phyloP scores from a whole-genome alignment of 1,284 basidiomycete genomes.

The Dichomitus squalens region DNA sequence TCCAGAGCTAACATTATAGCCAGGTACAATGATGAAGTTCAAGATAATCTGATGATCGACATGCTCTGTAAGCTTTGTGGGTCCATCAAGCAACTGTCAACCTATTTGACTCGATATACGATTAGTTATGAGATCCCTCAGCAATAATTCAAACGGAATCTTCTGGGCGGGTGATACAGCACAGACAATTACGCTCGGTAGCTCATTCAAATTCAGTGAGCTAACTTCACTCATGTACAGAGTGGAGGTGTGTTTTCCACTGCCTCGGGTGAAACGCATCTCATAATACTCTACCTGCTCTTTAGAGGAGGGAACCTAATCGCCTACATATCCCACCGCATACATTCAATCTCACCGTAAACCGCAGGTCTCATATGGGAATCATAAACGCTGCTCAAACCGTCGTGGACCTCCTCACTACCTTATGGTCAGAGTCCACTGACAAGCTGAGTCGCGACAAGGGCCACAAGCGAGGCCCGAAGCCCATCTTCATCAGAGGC shows the following conservation, averaged over 20 bases:
- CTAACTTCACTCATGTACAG: constrained; percentile 66
- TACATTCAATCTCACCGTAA: constrained; percentile 61
- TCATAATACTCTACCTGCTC: background rate
- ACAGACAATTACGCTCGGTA: constrained; percentile 75
- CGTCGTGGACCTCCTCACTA: constrained; percentile 59
- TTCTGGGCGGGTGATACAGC: constrained; percentile 84
- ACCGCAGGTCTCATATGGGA: constrained; percentile 74
- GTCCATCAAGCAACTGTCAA: no score
- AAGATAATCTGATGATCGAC: constrained; percentile 74
- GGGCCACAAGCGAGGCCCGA: constrained; percentile 57
- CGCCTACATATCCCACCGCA: constrained; percentile 33
- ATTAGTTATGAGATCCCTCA: constrained; percentile 57
- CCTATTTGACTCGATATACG: background rate
- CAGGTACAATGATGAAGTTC: constrained; percentile 75
- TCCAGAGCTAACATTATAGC: no score
- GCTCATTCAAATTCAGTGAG: constrained; percentile 72
- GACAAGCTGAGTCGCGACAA: constrained; percentile 60
- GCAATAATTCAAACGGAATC: constrained; percentile 65
- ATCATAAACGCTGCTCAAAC: constrained; percentile 65
- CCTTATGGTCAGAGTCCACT: constrained; percentile 68
- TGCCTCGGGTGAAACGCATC: background rate
- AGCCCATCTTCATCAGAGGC: constrained; percentile 57
- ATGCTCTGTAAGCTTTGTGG: constrained; percentile 24
- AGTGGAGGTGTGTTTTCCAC: constrained; percentile 56
- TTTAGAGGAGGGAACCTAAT: background rate